phyloP scores from a whole-genome alignment of 2,329 filamentous ascomycete species.

The Pseudogymnoascus pannorum region DNA sequence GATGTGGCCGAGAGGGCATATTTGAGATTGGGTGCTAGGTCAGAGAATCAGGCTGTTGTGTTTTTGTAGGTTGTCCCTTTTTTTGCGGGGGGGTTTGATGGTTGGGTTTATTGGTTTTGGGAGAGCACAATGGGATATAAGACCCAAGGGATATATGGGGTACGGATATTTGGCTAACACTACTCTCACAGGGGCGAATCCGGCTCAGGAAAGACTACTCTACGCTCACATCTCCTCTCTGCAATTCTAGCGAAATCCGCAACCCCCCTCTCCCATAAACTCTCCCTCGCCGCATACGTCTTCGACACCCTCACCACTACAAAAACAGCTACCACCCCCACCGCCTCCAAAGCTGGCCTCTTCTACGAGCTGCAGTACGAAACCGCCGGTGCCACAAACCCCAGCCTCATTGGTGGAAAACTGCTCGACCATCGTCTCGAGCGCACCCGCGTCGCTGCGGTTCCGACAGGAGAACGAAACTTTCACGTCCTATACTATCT shows the following conservation, averaged over 20 bases:
- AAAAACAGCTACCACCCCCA: slow-evolving; percentile 91
- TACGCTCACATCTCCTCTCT: slow-evolving; percentile 81
- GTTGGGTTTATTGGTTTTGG: background rate
- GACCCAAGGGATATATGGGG: background rate
- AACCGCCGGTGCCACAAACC: slow-evolving; percentile 74
- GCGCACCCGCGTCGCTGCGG: slow-evolving; percentile 80
- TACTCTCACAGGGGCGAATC: slow-evolving; percentile 73
- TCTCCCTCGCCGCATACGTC: slow-evolving; percentile 87
- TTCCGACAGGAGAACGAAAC: slow-evolving; percentile 92
- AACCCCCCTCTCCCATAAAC: slow-evolving; percentile 85
- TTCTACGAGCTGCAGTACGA: slow-evolving; percentile 98
- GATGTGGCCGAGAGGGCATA: slow-evolving; percentile 84
- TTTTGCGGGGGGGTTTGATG: slow-evolving; percentile 10
- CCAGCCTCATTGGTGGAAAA: slow-evolving; percentile 87
- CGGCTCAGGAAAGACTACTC: slow-evolving; percentile 89
- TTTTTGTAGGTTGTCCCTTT: slow-evolving; percentile 65
- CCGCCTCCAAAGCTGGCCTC: slow-evolving; percentile 88
- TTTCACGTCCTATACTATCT: slow-evolving; percentile 97
- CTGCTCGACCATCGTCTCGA: slow-evolving; percentile 89
- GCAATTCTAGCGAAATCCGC: slow-evolving; percentile 83
- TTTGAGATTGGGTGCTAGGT: slow-evolving; percentile 74
- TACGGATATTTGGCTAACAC: slow-evolving; percentile 21
- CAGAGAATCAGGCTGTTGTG: slow-evolving; percentile 86
- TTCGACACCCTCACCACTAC: slow-evolving; percentile 96
- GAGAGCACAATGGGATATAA: background rate